phyloP scores from a whole-genome alignment of 495 filamentous ascomycete genomes.

The Penicillium daleae region DNA sequence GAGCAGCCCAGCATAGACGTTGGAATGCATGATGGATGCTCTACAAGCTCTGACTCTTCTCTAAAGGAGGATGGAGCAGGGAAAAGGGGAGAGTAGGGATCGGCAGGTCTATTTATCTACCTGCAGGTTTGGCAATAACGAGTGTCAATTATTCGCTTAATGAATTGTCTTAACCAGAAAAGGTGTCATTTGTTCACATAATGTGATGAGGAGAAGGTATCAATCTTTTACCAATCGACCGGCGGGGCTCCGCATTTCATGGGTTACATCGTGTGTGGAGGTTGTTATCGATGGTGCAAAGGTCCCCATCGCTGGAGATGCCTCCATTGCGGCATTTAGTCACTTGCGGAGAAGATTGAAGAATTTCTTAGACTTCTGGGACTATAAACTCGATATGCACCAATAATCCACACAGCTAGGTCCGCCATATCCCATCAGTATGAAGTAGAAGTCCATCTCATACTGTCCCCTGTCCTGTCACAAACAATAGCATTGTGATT shows the following conservation, averaged over 20 bases:
- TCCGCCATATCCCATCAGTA: neutral
- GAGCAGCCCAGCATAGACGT: constrained; percentile 25
- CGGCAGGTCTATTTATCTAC: constrained; percentile 21
- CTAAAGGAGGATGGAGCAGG: neutral
- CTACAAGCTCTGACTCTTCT: constrained; percentile 6
- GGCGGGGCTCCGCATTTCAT: constrained; percentile 18
- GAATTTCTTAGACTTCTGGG: neutral
- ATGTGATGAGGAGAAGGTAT: neutral
- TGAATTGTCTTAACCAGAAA: neutral
- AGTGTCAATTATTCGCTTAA: neutral
- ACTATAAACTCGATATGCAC: neutral
- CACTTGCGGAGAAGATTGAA: neutral
- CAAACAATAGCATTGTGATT: neutral
- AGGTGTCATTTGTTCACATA: neutral
- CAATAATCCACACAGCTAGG: neutral
- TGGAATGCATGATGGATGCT: constrained; percentile 20
- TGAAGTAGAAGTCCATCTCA: neutral
- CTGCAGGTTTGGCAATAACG: neutral
- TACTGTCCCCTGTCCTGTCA: neutral
- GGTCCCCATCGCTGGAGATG: neutral
- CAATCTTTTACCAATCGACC: constrained; percentile 10
- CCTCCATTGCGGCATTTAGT: neutral
- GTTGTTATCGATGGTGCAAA: constrained; percentile 11
- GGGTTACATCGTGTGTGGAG: constrained; percentile 24
- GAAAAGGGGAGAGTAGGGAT: constrained; percentile 17